Percentiles rank a stretch among this genome's conserved stretches.
Evolutionary conservation across 306 rosid species (phyloP).

Genomic region (Amphicarpaea edgeworthii): DNA sequence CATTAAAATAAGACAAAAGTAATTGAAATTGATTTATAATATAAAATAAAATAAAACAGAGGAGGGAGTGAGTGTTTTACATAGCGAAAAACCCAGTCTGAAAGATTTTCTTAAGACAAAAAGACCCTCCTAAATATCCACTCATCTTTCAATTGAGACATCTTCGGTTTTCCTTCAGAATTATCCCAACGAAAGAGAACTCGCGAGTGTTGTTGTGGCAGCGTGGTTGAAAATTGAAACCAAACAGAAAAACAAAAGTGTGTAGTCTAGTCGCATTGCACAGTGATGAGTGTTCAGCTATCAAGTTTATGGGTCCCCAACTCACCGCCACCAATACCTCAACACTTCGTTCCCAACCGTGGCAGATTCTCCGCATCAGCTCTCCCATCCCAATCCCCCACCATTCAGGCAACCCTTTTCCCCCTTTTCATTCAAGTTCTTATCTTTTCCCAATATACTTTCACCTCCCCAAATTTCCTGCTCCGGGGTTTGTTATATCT

Average conservation of each 20-base stretch:
- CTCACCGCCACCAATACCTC: slow-evolving; percentile 38
- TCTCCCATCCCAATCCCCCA: slow-evolving; percentile 62
- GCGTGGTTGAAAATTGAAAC: background rate
- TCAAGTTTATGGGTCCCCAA: slow-evolving; percentile 60
- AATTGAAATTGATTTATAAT: too few species aligned
- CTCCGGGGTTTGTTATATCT: slow-evolving; percentile 5
- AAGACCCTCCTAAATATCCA: too few species aligned
- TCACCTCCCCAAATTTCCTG: background rate
- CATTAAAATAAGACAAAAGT: too few species aligned
- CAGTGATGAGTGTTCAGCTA: slow-evolving; percentile 59
- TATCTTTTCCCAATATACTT: background rate
- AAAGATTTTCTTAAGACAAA: too few species aligned
- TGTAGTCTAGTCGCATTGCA: background rate
- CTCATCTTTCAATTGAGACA: too few species aligned
- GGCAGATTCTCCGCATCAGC: slow-evolving; percentile 49
- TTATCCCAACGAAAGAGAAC: slow-evolving; percentile 24
- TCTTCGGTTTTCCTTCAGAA: background rate
- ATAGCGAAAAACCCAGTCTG: too few species aligned
- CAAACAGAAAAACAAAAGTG: background rate
- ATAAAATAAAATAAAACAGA: too few species aligned
- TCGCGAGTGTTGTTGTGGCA: background rate
- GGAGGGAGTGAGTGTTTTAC: too few species aligned
- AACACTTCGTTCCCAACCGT: slow-evolving; percentile 34
- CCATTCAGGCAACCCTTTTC: slow-evolving; percentile 59
- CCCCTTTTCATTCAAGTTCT: slow-evolving; percentile 19